Evolutionary conservation across 2,329 filamentous ascomycete species (phyloP), one percentile per base, ranked within the genome.

Genomic region (Xylariaceae sp.): DNA sequence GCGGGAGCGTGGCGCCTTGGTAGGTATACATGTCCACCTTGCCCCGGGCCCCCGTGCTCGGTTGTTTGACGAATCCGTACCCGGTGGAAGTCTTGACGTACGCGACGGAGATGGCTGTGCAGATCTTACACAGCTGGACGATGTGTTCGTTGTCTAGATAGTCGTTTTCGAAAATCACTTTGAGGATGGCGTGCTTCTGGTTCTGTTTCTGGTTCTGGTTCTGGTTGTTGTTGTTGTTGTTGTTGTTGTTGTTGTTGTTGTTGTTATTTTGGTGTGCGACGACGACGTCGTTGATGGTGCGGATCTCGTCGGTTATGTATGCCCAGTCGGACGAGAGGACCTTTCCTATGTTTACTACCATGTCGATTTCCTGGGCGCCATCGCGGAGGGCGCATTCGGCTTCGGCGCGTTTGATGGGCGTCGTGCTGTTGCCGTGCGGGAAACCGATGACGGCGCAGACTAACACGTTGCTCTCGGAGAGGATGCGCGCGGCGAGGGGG

Each of bases 151-250:
- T 69, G 1, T 70, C 31, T 0, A 84, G 72, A 57, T 76, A 84
- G 62, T 83, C 80, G 60, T 81, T 84, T 61, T 85, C 80, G 53
- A 85, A 84, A 47, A 84, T 85, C 49, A 84, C 80, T 62, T 85
- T 85, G 5, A 84, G 70, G 0, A 74, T 70, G 0, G 74, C 77
- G 5, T 69, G 54, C n/a, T 65, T 62, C 19, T 19, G 19, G 19
- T 19, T 19, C 1, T 19, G 19, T 1, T 19, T 19, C 19, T 19
- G 19, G 19, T n/a, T n/a, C n/a, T n/a, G n/a, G n/a, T n/a, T n/a
- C n/a, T n/a, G n/a, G 19, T 19, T 19, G 19, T 19, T 19, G 19
- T 19, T 19, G 1, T 19, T 19, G 19, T 19, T 19, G 19, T 19
- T 19, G 19, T 19, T 19, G 19, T 19, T 19, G 1, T 19, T 19